These are phyloP conservation scores for Rhodocollybia butyracea DNA, from an alignment of 768 basidiomycete species.

Conservation along the genomic window DNA sequence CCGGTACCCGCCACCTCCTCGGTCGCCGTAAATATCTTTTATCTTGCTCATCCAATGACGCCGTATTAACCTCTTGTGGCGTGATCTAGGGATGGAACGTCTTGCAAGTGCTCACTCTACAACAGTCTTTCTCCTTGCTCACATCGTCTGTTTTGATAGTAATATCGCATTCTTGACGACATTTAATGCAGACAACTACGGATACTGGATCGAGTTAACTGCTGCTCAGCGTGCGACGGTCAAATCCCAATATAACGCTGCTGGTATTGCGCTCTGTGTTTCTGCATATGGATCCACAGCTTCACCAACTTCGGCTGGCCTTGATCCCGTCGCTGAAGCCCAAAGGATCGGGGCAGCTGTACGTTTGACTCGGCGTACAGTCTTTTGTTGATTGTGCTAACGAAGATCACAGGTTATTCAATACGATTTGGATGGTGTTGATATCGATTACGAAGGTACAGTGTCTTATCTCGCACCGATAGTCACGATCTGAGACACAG, in stretches of 20 bases:
- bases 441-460: slow-evolving; percentile 47
- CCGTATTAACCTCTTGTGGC: background rate
- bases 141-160: slow-evolving; percentile 1
- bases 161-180: slow-evolving; percentile 38
- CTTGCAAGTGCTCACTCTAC: slow-evolving; percentile 15
- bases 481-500: slow-evolving; percentile 1
- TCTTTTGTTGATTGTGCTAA: background rate
- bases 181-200: slow-evolving; percentile 34
- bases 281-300: slow-evolving; percentile 46
- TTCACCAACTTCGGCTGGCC: slow-evolving; percentile 40
- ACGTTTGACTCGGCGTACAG: background rate
- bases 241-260: slow-evolving; percentile 45
- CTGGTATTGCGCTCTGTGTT: slow-evolving; percentile 59
- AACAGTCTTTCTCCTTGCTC: background rate
- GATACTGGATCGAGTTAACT: slow-evolving; percentile 39
- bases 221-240: slow-evolving; percentile 35
- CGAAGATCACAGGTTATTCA: slow-evolving; percentile 29
- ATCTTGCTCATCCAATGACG: background rate
- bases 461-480: background rate
- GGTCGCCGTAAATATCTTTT: background rate
- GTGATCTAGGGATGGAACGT: slow-evolving; percentile 22
- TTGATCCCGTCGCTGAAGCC: slow-evolving; percentile 58
- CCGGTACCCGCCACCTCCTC: background rate
- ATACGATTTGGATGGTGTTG: slow-evolving; percentile 49
- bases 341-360: slow-evolving; percentile 50